phyloP scores from a whole-genome alignment of 176 grass and related monocot species.

The Carex myosuroides region DNA sequence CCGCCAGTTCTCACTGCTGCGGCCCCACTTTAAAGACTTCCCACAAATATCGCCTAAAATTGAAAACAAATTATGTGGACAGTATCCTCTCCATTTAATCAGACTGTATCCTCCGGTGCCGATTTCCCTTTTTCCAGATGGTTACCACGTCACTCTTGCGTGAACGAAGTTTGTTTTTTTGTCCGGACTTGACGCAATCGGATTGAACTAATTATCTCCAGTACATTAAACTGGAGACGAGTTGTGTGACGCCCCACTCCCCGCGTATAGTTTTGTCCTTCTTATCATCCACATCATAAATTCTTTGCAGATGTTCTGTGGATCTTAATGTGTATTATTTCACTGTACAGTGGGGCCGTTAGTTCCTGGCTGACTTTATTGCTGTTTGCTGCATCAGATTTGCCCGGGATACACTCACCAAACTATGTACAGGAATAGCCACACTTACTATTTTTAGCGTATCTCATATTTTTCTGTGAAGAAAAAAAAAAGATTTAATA shows the following conservation, averaged over 20 bases:
- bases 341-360: background rate
- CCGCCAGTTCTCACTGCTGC: background rate
- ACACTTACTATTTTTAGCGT: background rate
- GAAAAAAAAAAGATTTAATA: background rate
- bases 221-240: background rate
- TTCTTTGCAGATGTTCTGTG: background rate
- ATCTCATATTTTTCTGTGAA: background rate
- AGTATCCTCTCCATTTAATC: background rate
- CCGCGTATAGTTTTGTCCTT: background rate
- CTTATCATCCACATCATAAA: background rate
- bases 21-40: background rate
- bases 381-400: background rate
- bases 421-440: background rate
- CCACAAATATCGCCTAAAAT: background rate
- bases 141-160: background rate
- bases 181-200: background rate
- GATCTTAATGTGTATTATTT: background rate
- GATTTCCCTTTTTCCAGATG: background rate
- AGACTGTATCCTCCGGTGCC: background rate
- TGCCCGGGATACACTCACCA: background rate
- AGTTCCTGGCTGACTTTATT: background rate
- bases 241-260: background rate
- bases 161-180: background rate
- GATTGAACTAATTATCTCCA: background rate
- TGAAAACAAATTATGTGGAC: background rate